A percentile compares a stretch with the other conserved stretches of the same genome.
phyloP scores from a whole-genome alignment of 2,329 filamentous ascomycete species.

The Zarea fungicola region DNA sequence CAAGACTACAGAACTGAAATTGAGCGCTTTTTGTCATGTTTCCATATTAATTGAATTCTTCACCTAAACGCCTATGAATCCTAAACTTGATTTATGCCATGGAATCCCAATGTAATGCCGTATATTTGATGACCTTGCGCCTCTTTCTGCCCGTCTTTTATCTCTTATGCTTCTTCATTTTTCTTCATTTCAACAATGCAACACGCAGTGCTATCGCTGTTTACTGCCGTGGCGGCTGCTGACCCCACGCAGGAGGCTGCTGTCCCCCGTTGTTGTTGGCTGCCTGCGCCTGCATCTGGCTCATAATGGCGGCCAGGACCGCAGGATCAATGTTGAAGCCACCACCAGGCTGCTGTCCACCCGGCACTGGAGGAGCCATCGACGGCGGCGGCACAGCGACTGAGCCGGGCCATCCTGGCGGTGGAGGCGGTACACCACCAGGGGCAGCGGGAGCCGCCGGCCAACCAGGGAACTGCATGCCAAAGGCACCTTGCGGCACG shows the following conservation, averaged over 20 bases:
- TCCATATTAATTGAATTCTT: too few relatives aligned
- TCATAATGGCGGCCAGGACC: constrained; percentile 48
- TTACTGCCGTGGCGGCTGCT: constrained; percentile 27
- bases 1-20: too few relatives aligned
- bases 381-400: constrained; percentile 35
- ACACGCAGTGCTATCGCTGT: neutral
- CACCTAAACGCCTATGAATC: neutral
- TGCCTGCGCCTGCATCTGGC: constrained; percentile 35
- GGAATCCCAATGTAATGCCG: neutral
- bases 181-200: too few relatives aligned
- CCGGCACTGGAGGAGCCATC: constrained; percentile 23
- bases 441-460: constrained; percentile 30
- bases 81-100: neutral
- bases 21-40: too few relatives aligned
- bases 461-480: constrained; percentile 41
- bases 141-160: too few relatives aligned
- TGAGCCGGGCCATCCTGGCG: constrained; percentile 23
- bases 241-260: constrained; percentile 22
- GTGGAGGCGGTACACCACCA: constrained; percentile 30
- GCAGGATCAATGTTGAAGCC: constrained; percentile 52
- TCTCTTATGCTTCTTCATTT: too few relatives aligned
- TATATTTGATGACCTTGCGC: neutral
- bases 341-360: constrained; percentile 30
- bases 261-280: constrained; percentile 18
- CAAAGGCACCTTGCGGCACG: constrained; percentile 23